Conservation (phyloP, 2,329 filamentous ascomycete genomes). For the Onygenales sp. region DNA sequence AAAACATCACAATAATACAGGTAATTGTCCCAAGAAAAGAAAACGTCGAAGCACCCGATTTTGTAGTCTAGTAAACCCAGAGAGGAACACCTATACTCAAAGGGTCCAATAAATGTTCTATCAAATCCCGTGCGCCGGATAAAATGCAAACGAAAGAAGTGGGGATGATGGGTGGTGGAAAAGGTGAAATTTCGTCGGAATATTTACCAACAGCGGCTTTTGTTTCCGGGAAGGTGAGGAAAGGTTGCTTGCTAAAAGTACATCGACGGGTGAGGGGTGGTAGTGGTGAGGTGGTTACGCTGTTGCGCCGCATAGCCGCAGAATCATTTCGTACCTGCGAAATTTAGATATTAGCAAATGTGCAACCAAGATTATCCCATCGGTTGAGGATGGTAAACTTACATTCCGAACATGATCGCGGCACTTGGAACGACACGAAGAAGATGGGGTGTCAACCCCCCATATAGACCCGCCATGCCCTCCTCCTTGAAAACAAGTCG, state of each 20-base stretch:
- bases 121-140: too few relatives aligned
- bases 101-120: too few relatives aligned
- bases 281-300: conserved; percentile 13
- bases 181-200: too few relatives aligned
- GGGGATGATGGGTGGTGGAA: too few relatives aligned
- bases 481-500: conserved; percentile 79
- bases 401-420: conserved; percentile 95
- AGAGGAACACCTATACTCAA: too few relatives aligned
- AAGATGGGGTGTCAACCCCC: conserved; percentile 82
- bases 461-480: conserved; percentile 75
- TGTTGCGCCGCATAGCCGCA: conserved; percentile 26
- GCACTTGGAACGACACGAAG: conserved; percentile 85
- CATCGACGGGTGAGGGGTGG: not conserved
- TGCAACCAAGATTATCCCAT: not conserved
- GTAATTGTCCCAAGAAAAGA: too few relatives aligned
- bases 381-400: conserved; percentile 17
- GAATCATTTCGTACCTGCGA: conserved; percentile 26
- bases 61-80: too few relatives aligned
- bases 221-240: not conserved
- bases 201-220: not conserved
- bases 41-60: too few relatives aligned
- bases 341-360: not conserved
- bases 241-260: not conserved
- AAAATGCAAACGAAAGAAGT: too few relatives aligned
- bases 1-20: too few relatives aligned